These are phyloP conservation scores for Prunus mongolica DNA, from an alignment of 306 rosid species.

Conservation along the genomic window DNA sequence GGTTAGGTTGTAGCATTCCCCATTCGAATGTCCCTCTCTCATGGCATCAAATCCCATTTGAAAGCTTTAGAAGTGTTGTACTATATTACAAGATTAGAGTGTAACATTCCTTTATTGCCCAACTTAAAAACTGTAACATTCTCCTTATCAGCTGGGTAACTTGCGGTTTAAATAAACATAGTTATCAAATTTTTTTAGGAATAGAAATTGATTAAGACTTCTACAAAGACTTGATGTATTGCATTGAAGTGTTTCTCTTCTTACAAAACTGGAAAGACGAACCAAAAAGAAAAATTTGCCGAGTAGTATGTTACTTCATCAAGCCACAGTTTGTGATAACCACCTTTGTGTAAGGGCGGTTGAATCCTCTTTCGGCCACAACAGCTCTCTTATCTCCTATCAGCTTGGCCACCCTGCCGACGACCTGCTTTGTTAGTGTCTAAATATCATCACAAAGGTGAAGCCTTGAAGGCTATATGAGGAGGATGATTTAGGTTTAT, in stretches of 20 bases:
- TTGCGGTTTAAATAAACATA: neutral
- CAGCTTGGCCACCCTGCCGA: conserved; percentile 78
- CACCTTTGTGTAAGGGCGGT: conserved; percentile 73
- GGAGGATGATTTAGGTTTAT: neutral
- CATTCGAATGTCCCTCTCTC: neutral
- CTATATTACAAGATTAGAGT: neutral
- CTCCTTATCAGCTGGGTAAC: neutral
- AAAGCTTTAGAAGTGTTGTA: neutral
- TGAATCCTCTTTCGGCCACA: conserved; percentile 85
- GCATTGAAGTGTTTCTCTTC: neutral
- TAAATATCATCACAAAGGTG: neutral
- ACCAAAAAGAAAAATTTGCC: neutral
- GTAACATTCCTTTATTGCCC: neutral
- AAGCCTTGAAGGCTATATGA: neutral
- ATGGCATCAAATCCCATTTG: neutral
- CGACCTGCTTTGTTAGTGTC: neutral
- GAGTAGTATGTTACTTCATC: conserved; percentile 24
- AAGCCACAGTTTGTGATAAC: conserved; percentile 63
- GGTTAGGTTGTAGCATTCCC: neutral
- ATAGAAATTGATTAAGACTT: neutral
- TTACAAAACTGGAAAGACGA: conserved; percentile 9
- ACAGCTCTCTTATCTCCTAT: conserved; percentile 88
- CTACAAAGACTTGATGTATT: neutral
- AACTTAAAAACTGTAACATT: neutral
- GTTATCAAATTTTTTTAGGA: neutral